Conservation (phyloP, 2,329 filamentous ascomycete species). For the Alternaria viburni region DNA sequence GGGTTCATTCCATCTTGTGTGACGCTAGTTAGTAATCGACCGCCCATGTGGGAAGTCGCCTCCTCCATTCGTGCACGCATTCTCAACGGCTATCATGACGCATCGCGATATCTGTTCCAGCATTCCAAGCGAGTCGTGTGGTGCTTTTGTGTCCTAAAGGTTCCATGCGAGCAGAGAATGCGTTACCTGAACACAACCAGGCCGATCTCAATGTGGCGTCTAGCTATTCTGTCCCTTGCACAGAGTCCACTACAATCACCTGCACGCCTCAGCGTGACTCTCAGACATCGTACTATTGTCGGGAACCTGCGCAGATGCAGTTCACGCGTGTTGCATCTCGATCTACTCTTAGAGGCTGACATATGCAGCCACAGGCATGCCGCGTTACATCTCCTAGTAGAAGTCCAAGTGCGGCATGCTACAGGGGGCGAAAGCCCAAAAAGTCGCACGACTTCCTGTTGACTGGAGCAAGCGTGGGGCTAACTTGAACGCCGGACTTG, state of each 20-base stretch:
- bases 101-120: background rate
- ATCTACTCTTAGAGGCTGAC: background rate
- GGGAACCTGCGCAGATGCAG: constrained; percentile 10
- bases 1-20: constrained; percentile 17
- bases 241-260: background rate
- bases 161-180: background rate
- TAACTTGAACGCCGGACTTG: background rate
- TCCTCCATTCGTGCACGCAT: background rate
- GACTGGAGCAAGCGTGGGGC: constrained; percentile 18
- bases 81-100: constrained; percentile 15
- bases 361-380: constrained; percentile 16
- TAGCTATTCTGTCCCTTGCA: background rate
- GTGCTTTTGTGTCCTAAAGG: background rate
- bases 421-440: constrained; percentile 15
- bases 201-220: background rate
- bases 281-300: constrained; percentile 12
- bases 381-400: constrained; percentile 1
- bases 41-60: constrained; percentile 27
- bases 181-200: background rate
- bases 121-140: background rate
- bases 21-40: constrained; percentile 16
- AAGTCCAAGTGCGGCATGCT: constrained; percentile 5
- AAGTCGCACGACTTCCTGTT: constrained; percentile 17
- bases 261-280: constrained; percentile 18
- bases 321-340: constrained; percentile 4